Evolutionary conservation across 768 basidiomycete genomes (phyloP).

Genomic region (Cystofilobasidium ferigula): DNA sequence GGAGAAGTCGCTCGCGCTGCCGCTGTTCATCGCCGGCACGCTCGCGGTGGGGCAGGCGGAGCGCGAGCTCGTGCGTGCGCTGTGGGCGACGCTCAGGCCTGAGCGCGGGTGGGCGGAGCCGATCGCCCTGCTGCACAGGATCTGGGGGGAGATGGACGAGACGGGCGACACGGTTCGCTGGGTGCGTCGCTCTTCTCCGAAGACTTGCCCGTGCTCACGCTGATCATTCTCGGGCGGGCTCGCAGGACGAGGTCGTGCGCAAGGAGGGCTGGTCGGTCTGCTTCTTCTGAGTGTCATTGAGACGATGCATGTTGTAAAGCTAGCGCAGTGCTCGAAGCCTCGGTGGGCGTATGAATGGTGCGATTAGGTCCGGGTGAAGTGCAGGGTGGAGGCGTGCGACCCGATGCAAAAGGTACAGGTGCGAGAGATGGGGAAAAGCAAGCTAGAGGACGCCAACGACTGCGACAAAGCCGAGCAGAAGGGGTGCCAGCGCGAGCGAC

Average conservation of each 20-base stretch:
- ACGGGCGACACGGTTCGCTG: background rate
- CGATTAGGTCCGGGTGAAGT: no score
- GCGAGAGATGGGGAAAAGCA: no score
- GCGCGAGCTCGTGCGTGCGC: background rate
- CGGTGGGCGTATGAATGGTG: no score
- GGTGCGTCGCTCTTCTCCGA: background rate
- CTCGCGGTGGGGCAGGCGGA: background rate
- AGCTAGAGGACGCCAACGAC: no score
- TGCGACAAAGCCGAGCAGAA: no score
- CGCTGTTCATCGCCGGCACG: background rate
- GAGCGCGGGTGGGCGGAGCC: background rate
- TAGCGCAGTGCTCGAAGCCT: no score
- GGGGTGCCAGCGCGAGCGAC: no score
- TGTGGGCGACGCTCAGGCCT: background rate
- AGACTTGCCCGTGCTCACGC: background rate
- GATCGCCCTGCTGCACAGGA: background rate
- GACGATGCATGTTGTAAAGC: no score
- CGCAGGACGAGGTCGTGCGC: background rate
- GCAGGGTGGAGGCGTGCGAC: no score
- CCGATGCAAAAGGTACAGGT: no score
- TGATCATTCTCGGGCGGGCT: background rate
- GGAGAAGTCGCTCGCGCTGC: background rate
- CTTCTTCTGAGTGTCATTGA: background rate
- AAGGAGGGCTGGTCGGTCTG: background rate
- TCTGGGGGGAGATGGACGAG: background rate